Evolutionary conservation across 2,329 filamentous ascomycete species (phyloP).

Genomic region (Arthrobotrys pseudoclavata): DNA sequence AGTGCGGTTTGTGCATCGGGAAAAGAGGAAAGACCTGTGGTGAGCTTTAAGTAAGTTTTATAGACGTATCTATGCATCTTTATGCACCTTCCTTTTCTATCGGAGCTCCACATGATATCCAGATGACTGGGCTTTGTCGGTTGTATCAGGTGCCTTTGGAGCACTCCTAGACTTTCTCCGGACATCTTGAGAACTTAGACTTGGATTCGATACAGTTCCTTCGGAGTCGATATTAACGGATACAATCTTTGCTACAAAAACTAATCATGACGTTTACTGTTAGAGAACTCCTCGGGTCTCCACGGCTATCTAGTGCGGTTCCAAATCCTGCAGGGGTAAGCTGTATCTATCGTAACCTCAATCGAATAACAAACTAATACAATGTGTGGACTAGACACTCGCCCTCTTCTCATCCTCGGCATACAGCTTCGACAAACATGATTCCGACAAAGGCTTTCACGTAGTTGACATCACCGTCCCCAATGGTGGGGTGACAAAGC

Average conservation of each 20-base stretch:
- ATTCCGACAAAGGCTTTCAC: constrained; percentile 75
- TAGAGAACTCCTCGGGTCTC: constrained; percentile 81
- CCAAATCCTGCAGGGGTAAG: constrained; percentile 77
- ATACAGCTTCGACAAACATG: constrained; percentile 84
- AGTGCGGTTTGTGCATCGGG: constrained; percentile 15
- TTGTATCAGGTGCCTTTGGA: background rate
- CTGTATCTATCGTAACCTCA: constrained; percentile 67
- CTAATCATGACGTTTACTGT: constrained; percentile 75
- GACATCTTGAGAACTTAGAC: background rate
- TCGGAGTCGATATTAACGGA: background rate
- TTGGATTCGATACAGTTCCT: background rate
- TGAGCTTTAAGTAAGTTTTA: constrained; percentile 44
- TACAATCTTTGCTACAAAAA: background rate
- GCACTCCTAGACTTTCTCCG: background rate
- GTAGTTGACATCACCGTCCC: constrained; percentile 74
- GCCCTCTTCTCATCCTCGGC: constrained; percentile 74
- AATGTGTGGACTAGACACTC: constrained; percentile 64
- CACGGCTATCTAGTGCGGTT: constrained; percentile 77
- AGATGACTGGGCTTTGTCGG: background rate
- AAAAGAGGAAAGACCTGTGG: background rate
- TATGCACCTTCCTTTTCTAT: constrained; percentile 37
- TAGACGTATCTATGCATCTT: background rate
- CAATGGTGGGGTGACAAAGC: constrained; percentile 74
- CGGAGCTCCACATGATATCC: constrained; percentile 15
- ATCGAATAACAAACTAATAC: constrained; percentile 63